phyloP scores from a whole-genome alignment of 2,329 filamentous ascomycete genomes.

The Phialophora macrospora region DNA sequence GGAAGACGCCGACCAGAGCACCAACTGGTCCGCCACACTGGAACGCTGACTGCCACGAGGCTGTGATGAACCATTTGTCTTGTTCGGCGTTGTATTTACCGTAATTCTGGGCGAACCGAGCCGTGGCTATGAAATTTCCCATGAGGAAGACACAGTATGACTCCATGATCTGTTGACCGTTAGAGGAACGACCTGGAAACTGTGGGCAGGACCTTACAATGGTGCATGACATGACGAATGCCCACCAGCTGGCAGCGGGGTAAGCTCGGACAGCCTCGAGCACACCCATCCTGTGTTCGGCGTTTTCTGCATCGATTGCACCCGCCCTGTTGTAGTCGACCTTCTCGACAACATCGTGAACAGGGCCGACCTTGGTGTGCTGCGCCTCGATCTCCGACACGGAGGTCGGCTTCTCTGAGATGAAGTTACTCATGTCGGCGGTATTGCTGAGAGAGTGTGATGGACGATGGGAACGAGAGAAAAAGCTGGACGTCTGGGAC shows the following conservation, averaged over 20 bases:
- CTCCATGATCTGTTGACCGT: conserved; percentile 63
- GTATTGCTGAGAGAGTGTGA: conserved; percentile 28
- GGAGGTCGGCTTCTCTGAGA: conserved; percentile 43
- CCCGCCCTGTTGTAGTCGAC: conserved; percentile 55
- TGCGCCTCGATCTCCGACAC: conserved; percentile 44
- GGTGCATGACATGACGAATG: conserved; percentile 61
- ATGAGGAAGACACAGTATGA: conserved; percentile 67
- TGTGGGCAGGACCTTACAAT: conserved; percentile 53
- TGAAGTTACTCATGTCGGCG: conserved; percentile 44
- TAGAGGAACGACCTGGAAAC: conserved; percentile 34
- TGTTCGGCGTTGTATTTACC: conserved; percentile 48
- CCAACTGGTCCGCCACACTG: conserved; percentile 61
- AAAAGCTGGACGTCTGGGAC: conserved; percentile 12
- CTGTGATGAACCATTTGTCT: conserved; percentile 49
- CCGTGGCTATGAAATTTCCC: conserved; percentile 62
- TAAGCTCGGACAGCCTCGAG: conserved; percentile 57
- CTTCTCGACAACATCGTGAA: conserved; percentile 48
- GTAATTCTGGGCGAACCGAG: conserved; percentile 53
- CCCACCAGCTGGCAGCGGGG: conserved; percentile 61
- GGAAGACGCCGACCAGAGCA: conserved; percentile 63
- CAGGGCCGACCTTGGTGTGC: conserved; percentile 39
- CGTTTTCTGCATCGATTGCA: conserved; percentile 63
- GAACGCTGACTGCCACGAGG: conserved; percentile 65
- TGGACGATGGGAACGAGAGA: conserved; percentile 10
- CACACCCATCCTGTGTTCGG: conserved; percentile 58